Evolutionary conservation across 768 basidiomycete genomes (phyloP).

Genomic region (Galerina sulciceps): DNA sequence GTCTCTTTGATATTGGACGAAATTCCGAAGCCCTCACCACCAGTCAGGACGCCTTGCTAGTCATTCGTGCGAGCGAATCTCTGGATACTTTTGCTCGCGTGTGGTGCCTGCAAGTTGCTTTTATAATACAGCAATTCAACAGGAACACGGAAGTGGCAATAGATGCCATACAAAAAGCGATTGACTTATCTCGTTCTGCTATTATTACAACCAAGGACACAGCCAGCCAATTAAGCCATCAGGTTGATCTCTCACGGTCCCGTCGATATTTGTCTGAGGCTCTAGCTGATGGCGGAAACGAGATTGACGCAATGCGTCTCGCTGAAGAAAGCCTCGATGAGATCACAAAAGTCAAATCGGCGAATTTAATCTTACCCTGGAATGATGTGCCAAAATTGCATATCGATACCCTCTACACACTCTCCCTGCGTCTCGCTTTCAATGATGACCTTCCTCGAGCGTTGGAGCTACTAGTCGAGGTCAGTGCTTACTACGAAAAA

Average conservation of each 20-base stretch:
- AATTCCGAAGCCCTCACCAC: constrained; percentile 1
- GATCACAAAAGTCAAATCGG: neutral
- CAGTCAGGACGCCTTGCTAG: neutral
- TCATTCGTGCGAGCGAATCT: neutral
- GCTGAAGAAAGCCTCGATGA: neutral
- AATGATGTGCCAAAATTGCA: neutral
- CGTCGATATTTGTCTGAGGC: neutral
- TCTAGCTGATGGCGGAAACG: neutral
- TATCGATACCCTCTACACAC: neutral
- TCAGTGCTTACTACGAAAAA: neutral
- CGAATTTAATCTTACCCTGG: neutral
- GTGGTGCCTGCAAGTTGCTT: neutral
- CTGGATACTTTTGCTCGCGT: neutral
- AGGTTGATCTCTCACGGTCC: neutral
- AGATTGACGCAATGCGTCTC: neutral
- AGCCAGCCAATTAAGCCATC: neutral
- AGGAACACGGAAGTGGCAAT: no score
- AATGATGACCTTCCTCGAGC: neutral
- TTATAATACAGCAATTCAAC: no score
- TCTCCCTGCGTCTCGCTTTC: neutral
- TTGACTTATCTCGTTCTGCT: neutral
- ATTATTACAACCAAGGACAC: neutral
- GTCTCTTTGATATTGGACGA: constrained; percentile 6
- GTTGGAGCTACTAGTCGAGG: neutral
- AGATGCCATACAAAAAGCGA: no score